These are phyloP conservation scores for Epithemia pelagica DNA, from an alignment of 108 stramenopile genomes.

Conservation along the genomic window DNA sequence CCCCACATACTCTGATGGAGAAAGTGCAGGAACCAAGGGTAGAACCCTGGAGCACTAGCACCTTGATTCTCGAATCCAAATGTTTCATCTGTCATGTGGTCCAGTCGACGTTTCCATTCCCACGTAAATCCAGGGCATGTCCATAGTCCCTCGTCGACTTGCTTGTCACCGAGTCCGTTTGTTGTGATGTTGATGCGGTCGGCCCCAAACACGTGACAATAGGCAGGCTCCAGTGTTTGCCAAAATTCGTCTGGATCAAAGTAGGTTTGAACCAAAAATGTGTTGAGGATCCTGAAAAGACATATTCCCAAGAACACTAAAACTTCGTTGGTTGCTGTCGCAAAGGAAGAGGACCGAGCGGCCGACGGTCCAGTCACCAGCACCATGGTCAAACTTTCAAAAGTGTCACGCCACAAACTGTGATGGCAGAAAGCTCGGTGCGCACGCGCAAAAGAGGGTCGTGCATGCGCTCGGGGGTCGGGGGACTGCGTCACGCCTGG, in stretches of 20 bases:
- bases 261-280: slow-evolving; percentile 67
- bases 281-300: slow-evolving; percentile 45
- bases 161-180: too few species aligned
- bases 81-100: too few species aligned
- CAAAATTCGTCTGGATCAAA: slow-evolving; percentile 90
- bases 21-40: too few species aligned
- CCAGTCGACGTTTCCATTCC: slow-evolving; percentile 83
- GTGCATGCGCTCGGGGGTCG: too few species aligned
- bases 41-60: too few species aligned
- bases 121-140: slow-evolving; percentile 67
- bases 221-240: slow-evolving; percentile 87
- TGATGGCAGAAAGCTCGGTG: too few species aligned
- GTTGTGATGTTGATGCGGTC: too few species aligned
- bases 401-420: not conserved
- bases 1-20: slow-evolving; percentile 43
- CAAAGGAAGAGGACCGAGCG: not conserved
- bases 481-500: too few species aligned
- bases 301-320: slow-evolving; percentile 26
- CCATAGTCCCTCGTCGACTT: too few species aligned
- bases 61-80: too few species aligned
- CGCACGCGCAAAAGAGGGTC: too few species aligned
- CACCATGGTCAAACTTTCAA: not conserved
- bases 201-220: slow-evolving; percentile 57
- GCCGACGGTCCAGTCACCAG: not conserved
- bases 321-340: not conserved